Evolutionary conservation across 257 asterid genomes (phyloP), one percentile per base, ranked within the genome.

Genomic region (Solanum arcanum): DNA sequence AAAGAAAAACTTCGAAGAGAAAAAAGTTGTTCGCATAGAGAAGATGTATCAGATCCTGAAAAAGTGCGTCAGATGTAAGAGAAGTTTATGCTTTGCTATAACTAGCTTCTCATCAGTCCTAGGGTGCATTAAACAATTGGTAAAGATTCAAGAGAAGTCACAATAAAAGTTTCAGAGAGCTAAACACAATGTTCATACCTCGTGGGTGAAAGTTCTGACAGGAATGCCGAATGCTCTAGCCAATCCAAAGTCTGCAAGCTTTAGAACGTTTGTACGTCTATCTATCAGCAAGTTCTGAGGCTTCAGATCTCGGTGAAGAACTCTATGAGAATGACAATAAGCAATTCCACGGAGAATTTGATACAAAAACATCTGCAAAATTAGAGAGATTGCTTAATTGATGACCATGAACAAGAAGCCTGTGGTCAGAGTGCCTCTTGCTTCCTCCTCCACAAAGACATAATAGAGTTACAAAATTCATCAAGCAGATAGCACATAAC

Each of bases 201-300:
- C 98, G 86, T 95, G 99, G 12, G 98, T 96, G 87, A 93, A 96
- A 85, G 98, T 93, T 94, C 98, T 94, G 91, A 96, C 98, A 74
- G 99, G 99, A 86, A 96, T 96, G 83, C 99, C 98, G 86, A 94
- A 96, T 85, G 99, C 99, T 90, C 99, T 92, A 81, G 98, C 99
- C 94, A 96, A 92, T 78, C 98, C 99, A 90, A 96, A 96, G 93
- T 96, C 99, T 76, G 99, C 99, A 88, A 96, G 98, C 93, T 96
- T 96, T 86, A 96, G 86, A 46, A 95, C 92, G 89, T 95, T 96
- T 83, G 98, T 95, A 84, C 97, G 94, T n/a, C 94, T 92, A 91
- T 96, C 98, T 76, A 96, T 95, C 90, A 96, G 93, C 94, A 96
- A 94, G 92, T 96, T 96, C 89, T 96, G 99, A 87, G 99, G 99